Percentiles rank a stretch among this genome's conserved stretches.
phyloP scores from a whole-genome alignment of 257 asterid genomes.

The Solanum lycopersicoides region DNA sequence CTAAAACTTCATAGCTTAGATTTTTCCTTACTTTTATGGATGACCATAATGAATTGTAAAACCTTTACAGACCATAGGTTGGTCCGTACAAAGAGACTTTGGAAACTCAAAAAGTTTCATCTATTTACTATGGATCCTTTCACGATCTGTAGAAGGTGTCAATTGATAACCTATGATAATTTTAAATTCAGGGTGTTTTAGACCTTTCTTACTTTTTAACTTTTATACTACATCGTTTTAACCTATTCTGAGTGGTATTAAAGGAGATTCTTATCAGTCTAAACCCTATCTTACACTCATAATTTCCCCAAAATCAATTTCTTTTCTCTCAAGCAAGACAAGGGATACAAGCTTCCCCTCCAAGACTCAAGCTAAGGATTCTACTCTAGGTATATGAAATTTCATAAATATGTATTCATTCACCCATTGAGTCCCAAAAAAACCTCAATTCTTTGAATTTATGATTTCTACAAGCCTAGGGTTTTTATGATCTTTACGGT shows the following conservation, averaged over 20 bases:
- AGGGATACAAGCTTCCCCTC: background rate
- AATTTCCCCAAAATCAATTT: background rate
- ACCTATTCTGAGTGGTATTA: background rate
- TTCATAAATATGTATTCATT: background rate
- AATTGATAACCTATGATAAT: background rate
- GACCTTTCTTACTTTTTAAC: background rate
- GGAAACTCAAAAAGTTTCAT: too few relatives aligned
- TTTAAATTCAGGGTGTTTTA: background rate
- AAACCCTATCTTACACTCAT: background rate
- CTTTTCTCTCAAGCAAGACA: background rate
- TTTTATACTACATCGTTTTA: background rate
- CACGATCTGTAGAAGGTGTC: background rate
- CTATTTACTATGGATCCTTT: background rate
- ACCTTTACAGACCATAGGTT: background rate
- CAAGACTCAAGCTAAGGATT: background rate
- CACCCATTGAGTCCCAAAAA: background rate
- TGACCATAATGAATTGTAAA: too few relatives aligned
- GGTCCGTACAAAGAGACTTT: background rate
- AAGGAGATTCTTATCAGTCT: too few relatives aligned
- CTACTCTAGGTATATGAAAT: background rate
- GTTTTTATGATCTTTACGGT: background rate
- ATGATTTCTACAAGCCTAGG: background rate
- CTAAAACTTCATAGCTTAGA: too few relatives aligned
- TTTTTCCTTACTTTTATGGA: too few relatives aligned
- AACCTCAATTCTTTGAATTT: background rate